Evolutionary conservation across 1,284 basidiomycete species (phyloP), one percentile per base, ranked within the genome.

Genomic region (Leccinum cinnamomeum): DNA sequence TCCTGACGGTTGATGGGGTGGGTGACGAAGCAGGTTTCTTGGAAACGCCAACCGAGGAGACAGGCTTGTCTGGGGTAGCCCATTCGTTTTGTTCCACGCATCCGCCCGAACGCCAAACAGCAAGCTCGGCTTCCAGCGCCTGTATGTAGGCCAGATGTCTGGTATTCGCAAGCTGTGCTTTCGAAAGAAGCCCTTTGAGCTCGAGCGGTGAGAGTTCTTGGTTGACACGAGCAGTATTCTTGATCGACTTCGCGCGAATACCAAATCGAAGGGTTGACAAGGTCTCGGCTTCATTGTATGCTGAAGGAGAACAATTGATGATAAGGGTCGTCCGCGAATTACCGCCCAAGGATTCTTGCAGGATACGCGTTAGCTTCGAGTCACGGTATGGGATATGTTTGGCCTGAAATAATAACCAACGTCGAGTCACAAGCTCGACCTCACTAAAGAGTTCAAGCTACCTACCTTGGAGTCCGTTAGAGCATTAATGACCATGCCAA

Each of bases 401-500:
- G 14, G 95, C 92, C 95, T 98, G 63, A 30, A 60, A 63, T 57
- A 48, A 30, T 11, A 55, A 56, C n/a, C 50, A 30, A 58, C 16
- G 41, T 59, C n/a, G 53, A 60, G n/a, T 69, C 51, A 48, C 33
- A 30, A 62, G 23, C 50, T 59, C 25, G 35, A 44, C 16, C 44
- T 35, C 57, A 18, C 58, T 48, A 2, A 18, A 28, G 58, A 51
- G 65, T 51, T 18, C 55, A 53, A 57, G 53, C 46, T 5, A 72
- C 83, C 57, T 67, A 91, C 95, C 86, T 98, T 98, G 65, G 91
- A 86, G 73, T 99, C 97, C 2, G 97, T 99, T 64, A 99, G 81
- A 3, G 97, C 93, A 72, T 99, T 99, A 77, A 99, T 99, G 75
- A 99, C 97, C 96, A 99, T 99, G 56, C 97, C 97, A 65, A 99